phyloP scores from a whole-genome alignment of 2,329 filamentous ascomycete genomes.

The Fulvia fulva region DNA sequence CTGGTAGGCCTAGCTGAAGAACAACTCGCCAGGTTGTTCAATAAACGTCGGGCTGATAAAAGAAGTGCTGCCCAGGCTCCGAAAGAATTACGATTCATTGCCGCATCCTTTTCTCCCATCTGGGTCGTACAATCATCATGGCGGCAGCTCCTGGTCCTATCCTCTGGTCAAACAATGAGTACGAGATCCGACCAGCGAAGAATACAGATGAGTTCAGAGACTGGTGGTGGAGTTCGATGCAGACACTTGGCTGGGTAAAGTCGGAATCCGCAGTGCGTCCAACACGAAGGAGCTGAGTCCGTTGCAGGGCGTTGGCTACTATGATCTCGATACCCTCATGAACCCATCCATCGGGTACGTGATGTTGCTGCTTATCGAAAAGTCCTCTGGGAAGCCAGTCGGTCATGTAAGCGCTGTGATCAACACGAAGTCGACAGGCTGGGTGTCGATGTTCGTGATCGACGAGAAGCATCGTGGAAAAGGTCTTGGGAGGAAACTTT shows the following conservation, averaged over 20 bases:
- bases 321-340: constrained; percentile 34
- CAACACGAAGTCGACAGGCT: constrained; percentile 37
- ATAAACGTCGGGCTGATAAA: no score
- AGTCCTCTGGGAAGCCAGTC: constrained; percentile 24
- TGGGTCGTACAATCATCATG: background rate
- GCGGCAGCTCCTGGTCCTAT: background rate
- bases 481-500: constrained; percentile 33
- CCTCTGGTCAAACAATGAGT: constrained; percentile 16
- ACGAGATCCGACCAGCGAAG: constrained; percentile 16
- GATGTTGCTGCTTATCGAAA: constrained; percentile 33
- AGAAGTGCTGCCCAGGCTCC: background rate
- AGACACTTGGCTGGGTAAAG: constrained; percentile 34
- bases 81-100: background rate
- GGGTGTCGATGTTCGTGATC: constrained; percentile 38
- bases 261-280: background rate
- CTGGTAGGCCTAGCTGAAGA: background rate
- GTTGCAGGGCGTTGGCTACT: constrained; percentile 32
- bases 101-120: no score
- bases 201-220: constrained; percentile 17
- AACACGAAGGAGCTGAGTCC: background rate
- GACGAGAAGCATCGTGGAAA: constrained; percentile 29
- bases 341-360: constrained; percentile 25
- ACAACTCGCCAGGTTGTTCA: no score
- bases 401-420: constrained; percentile 34
- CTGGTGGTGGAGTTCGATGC: constrained; percentile 37